A percentile compares a stretch with the other conserved stretches of the same genome.
These are phyloP conservation scores for Wallacemonas sp. DNA, from an alignment of 208 protist species.

Conservation along the genomic window DNA sequence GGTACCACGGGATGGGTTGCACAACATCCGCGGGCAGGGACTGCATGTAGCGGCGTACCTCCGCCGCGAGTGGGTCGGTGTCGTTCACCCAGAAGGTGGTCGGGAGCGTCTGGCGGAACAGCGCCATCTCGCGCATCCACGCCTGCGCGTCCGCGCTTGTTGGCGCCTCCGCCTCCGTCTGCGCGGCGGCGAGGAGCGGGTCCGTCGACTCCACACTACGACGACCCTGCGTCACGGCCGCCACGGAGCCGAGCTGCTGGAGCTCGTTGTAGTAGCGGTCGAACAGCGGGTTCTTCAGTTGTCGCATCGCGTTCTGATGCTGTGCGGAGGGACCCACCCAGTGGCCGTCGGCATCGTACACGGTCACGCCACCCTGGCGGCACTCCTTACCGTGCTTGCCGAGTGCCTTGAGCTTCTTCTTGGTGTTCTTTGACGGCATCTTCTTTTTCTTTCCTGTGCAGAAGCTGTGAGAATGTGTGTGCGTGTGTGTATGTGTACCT, in stretches of 20 bases:
- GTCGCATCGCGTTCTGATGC: slow-evolving; percentile 67
- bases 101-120: slow-evolving; percentile 72
- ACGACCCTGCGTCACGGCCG: slow-evolving; percentile 18
- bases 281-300: slow-evolving; percentile 49
- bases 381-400: slow-evolving; percentile 66
- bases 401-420: slow-evolving; percentile 69
- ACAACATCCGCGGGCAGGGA: slow-evolving; percentile 42
- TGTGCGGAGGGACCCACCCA: slow-evolving; percentile 39
- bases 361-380: slow-evolving; percentile 27
- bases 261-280: slow-evolving; percentile 75
- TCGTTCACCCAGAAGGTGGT: slow-evolving; percentile 89
- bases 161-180: neutral
- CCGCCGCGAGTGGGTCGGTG: slow-evolving; percentile 66
- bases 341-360: slow-evolving; percentile 76
- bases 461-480: neutral
- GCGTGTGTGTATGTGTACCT: too few species aligned
- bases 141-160: too few species aligned
- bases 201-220: neutral
- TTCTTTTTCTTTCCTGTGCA: neutral
- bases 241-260: slow-evolving; percentile 50
- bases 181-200: too few species aligned
- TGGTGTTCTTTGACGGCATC: slow-evolving; percentile 46
- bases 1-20: slow-evolving; percentile 87
- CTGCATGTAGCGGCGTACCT: slow-evolving; percentile 58
- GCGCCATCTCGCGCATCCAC: slow-evolving; percentile 63